Evolutionary conservation across 768 basidiomycete genomes (phyloP), one percentile per base, ranked within the genome.

Genomic region (Chalciporus piperatus): DNA sequence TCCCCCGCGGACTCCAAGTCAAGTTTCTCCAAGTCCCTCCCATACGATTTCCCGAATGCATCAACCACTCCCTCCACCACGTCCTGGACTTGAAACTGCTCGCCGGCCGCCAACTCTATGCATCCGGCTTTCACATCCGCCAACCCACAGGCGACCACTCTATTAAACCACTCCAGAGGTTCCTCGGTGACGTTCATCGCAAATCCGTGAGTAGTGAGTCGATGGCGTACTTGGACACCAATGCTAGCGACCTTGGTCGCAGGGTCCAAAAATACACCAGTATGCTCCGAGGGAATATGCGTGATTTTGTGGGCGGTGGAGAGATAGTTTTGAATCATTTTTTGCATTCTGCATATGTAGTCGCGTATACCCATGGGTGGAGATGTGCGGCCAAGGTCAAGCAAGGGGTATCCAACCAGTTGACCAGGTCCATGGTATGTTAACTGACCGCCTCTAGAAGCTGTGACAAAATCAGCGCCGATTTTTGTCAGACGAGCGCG

Each of bases 361-460:
- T 86, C 84, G 43, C 87, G 83, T 53, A 85, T 82, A 50, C 84
- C 76, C 65, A 82, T 75, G 46, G 85, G 73, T 8, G 94, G 91
- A 41, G 80, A 73, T 59, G 87, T 83, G 30, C 85, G 83, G n/a
- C 82, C 82, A 17, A 98, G 79, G 72, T 98, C 96, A 45, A 98
- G 76, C 46, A 98, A 76, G 2, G 94, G 92, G 66, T 99, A 99
- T 25, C 94, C 97, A 14, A 98, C 89, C 61, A 99, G 76, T 71
- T 99, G 97, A 6, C 97, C 97, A 2, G 97, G 95, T 0, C 97
- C 97, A 68, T 99, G 97, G 69, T 92, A 99, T 2, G 97, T 99
- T 51, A 93, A 79, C 71, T 98, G 87, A 3, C 97, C 97, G 13
- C 97, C 97, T 47, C 97, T 78, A 47, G 82, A 77, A 3, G 93